These are phyloP conservation scores for Aegilops umbellulata DNA, from an alignment of 176 grass and related monocot genomes.

Conservation along the genomic window DNA sequence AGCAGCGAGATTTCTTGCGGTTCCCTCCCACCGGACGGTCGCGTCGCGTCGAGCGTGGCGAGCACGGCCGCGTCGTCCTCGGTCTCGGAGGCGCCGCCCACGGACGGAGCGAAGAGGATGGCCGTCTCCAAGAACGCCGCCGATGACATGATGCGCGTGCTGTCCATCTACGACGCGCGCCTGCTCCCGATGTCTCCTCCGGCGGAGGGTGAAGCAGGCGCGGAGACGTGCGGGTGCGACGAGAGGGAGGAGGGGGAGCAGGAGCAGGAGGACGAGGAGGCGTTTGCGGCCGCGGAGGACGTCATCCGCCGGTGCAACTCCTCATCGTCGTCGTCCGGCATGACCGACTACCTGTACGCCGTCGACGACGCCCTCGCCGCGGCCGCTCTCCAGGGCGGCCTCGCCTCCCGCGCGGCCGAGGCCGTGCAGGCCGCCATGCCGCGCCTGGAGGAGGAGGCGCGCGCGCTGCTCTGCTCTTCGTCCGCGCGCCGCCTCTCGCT, in stretches of 20 bases:
- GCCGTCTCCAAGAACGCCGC: conserved; percentile 82
- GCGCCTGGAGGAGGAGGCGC: conserved; percentile 79
- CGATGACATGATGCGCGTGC: conserved; percentile 81
- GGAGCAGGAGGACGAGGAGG: conserved; percentile 18
- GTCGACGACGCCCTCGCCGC: conserved; percentile 54
- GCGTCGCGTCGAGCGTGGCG: not conserved
- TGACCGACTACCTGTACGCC: conserved; percentile 41
- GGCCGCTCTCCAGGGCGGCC: conserved; percentile 20
- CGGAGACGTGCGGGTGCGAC: not conserved
- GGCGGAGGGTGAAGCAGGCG: not conserved
- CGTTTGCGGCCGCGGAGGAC: conserved; percentile 30
- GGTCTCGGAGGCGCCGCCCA: not conserved
- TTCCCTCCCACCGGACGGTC: not conserved
- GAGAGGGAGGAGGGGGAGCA: conserved; percentile 16
- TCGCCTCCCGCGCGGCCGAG: conserved; percentile 41
- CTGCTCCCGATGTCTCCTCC: conserved; percentile 10
- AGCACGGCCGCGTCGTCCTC: not conserved
- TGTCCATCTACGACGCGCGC: conserved; percentile 59
- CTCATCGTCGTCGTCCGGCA: not conserved
- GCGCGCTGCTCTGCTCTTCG: conserved; percentile 49
- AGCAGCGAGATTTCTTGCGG: not conserved
- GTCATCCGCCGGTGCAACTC: conserved; percentile 42
- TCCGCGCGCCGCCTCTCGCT: conserved; percentile 33
- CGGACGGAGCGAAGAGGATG: conserved; percentile 2
- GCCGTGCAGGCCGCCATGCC: conserved; percentile 69